Evolutionary conservation across 371 early-diverging fungal species (phyloP).

Genomic region (Sporodiniella umbellata): DNA sequence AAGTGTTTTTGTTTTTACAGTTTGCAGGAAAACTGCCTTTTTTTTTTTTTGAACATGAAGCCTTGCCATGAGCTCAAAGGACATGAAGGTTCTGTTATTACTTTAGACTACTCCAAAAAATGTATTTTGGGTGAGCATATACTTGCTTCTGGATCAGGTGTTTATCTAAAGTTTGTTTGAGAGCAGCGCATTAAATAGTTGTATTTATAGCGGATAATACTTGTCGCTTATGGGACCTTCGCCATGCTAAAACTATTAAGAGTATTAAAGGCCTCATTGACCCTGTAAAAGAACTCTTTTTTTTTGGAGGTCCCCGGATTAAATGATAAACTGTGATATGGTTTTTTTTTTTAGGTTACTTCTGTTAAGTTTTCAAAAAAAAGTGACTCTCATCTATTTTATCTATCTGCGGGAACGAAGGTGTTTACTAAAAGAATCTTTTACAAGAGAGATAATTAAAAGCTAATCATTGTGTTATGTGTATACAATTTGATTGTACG

Average conservation of each 20-base stretch:
- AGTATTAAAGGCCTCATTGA: slow-evolving; percentile 26
- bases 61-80: slow-evolving; percentile 19
- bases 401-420: slow-evolving; percentile 36
- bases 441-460: too few relatives aligned
- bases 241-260: slow-evolving; percentile 21
- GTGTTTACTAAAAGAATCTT: too few relatives aligned
- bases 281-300: slow-evolving; percentile 30
- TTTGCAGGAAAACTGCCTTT: too few relatives aligned
- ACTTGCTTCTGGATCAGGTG: slow-evolving; percentile 33
- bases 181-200: too few relatives aligned
- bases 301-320: too few relatives aligned
- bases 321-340: too few relatives aligned
- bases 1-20: too few relatives aligned
- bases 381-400: slow-evolving; percentile 16
- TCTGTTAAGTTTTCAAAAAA: slow-evolving; percentile 38
- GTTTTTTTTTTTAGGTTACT: slow-evolving; percentile 21
- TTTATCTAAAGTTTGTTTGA: too few relatives aligned
- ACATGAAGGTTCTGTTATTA: slow-evolving; percentile 20
- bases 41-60: slow-evolving; percentile 8
- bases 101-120: slow-evolving; percentile 13
- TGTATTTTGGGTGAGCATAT: slow-evolving; percentile 18
- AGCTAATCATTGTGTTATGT: too few relatives aligned
- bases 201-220: slow-evolving; percentile 42
- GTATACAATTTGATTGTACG: too few relatives aligned
- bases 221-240: slow-evolving; percentile 44